phyloP scores from a whole-genome alignment of 140 eudicot genomes.

The Erigeron philadelphicus region DNA sequence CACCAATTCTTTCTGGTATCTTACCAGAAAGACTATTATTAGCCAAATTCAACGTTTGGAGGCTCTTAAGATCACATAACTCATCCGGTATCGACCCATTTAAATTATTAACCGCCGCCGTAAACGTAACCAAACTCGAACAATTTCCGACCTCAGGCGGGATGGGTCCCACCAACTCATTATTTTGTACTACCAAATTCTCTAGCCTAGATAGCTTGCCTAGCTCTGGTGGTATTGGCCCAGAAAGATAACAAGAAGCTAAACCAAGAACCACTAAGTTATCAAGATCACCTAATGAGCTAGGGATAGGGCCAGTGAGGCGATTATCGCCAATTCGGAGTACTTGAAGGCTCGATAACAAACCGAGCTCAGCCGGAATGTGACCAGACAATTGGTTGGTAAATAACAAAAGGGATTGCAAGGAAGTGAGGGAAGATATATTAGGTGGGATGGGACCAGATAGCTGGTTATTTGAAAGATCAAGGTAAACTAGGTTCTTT shows the following conservation, averaged over 20 bases:
- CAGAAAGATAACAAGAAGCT: slow-evolving; percentile 77
- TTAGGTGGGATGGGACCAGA: slow-evolving; percentile 94
- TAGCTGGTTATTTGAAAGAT: slow-evolving; percentile 70
- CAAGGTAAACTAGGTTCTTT: slow-evolving; percentile 60
- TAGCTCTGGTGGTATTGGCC: slow-evolving; percentile 57
- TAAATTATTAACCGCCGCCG: slow-evolving; percentile 54
- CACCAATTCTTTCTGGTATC: slow-evolving; percentile 70
- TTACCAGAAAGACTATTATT: slow-evolving; percentile 61
- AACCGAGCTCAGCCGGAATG: slow-evolving; percentile 71
- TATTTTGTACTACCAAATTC: slow-evolving; percentile 53
- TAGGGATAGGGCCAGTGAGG: slow-evolving; percentile 65
- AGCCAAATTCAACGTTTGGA: slow-evolving; percentile 60
- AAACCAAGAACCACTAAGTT: slow-evolving; percentile 59
- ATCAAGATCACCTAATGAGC: slow-evolving; percentile 44
- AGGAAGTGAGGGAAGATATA: slow-evolving; percentile 62
- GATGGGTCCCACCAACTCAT: slow-evolving; percentile 54
- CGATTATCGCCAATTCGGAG: slow-evolving; percentile 79
- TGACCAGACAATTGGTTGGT: slow-evolving; percentile 79
- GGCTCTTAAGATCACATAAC: slow-evolving; percentile 45
- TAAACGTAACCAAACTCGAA: slow-evolving; percentile 46
- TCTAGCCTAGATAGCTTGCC: slow-evolving; percentile 47
- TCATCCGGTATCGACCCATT: slow-evolving; percentile 71
- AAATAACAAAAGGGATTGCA: slow-evolving; percentile 53
- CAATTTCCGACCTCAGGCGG: slow-evolving; percentile 72
- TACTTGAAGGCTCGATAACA: slow-evolving; percentile 41